phyloP scores from a whole-genome alignment of 139 green algal genomes.

The Ettlia oleoabundans region DNA sequence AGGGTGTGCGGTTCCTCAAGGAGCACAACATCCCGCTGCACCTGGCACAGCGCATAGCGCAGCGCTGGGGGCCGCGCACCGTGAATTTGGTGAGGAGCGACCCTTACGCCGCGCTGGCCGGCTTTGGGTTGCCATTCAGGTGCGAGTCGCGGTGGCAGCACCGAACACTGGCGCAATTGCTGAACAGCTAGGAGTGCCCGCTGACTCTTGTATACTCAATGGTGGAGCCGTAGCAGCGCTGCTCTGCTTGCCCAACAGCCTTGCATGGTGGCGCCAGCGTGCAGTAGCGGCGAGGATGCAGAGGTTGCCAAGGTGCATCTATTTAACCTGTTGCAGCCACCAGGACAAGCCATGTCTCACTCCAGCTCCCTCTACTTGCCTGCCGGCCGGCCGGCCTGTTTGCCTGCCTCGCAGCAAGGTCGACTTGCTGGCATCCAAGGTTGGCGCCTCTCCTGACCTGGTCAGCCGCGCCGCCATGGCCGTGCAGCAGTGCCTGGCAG shows the following conservation, averaged over 20 bases:
- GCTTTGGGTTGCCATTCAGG: slow-evolving; percentile 26
- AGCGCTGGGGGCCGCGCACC: slow-evolving; percentile 5
- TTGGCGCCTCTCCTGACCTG: slow-evolving; percentile 37
- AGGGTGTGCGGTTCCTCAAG: slow-evolving; percentile 26
- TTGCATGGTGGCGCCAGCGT: too few relatives aligned
- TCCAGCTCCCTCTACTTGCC: too few relatives aligned
- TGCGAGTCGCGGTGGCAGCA: neutral
- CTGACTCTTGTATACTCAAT: too few relatives aligned
- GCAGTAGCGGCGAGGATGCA: too few relatives aligned
- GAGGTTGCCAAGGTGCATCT: too few relatives aligned
- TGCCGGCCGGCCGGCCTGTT: neutral
- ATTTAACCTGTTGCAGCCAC: too few relatives aligned
- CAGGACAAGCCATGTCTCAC: too few relatives aligned
- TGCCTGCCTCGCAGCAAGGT: slow-evolving; percentile 6
- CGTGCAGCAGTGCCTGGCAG: slow-evolving; percentile 40
- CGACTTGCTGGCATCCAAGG: slow-evolving; percentile 44
- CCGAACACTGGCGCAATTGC: neutral
- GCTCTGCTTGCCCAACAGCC: too few relatives aligned
- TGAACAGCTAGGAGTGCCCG: neutral
- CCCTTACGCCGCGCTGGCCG: slow-evolving; percentile 32
- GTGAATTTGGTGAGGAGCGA: slow-evolving; percentile 1
- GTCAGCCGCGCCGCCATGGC: slow-evolving; percentile 41
- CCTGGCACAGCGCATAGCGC: slow-evolving; percentile 32
- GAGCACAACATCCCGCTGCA: slow-evolving; percentile 31
- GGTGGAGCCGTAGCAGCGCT: too few relatives aligned